Evolutionary conservation across 345 rosid species (phyloP), one percentile per base, ranked within the genome.

Genomic region (Pistacia atlantica): DNA sequence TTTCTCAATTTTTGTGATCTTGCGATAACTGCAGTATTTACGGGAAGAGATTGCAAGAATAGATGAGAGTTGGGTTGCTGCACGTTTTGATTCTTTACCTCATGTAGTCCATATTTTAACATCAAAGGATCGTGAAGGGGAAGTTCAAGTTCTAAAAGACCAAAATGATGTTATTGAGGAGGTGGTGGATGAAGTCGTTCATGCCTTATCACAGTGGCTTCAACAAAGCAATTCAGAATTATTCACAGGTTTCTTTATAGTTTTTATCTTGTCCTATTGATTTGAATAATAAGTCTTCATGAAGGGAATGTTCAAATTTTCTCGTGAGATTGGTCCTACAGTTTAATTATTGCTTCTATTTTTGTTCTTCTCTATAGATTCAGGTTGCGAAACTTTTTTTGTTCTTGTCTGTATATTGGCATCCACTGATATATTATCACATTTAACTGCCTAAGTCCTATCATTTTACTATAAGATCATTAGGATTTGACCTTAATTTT

Each of bases 101-200:
- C 97, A 94, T 81, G 98, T 97, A 52, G 98, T 97, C 56, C 97
- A 89, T 74, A 97, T 94, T 76, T 81, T 97, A 84, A 94, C 99
- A 22, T 97, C 99, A 25, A 92, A 87, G 84, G 97, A 97, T 81
- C 97, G 99, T 58, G 97, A 94, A 79, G 89, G 83, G 73, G 98
- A 97, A 71, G 83, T 87, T 78, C 91, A 80, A 77, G 37, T 83
- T 80, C 83, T 97, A 71, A 97, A 87, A 90, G 97, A 97, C 71
- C 97, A 92, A 80, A 90, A 95, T 74, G 97, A 94, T 83, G 90
- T 94, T 65, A 87, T 97, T 42, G 99, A 97, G 93, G 99, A 97
- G 76, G 94, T 97, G 59, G 99, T 97, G n/a, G 98, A 97, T 86
- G 99, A 94, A 88, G 97, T 97, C 64, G 99, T 97, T 54, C 99